Evolutionary conservation across 306 rosid species (phyloP).

Genomic region (Quercus aquifolioides): DNA sequence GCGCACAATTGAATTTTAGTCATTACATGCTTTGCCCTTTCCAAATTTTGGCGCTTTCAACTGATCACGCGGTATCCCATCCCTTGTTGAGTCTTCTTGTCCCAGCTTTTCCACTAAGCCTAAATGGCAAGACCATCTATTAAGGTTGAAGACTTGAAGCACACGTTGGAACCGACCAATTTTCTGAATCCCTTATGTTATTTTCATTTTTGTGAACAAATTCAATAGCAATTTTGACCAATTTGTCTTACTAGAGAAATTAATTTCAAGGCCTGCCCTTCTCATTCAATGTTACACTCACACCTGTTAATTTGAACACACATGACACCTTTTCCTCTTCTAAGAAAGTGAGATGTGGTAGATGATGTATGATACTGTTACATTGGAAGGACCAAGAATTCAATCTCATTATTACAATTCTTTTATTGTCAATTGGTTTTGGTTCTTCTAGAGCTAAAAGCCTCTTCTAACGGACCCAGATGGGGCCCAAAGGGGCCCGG

Average conservation of each 20-base stretch:
- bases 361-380: constrained; percentile 1
- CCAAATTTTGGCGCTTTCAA: no score
- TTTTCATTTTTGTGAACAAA: background rate
- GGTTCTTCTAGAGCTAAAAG: background rate
- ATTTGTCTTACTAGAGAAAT: background rate
- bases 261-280: no score
- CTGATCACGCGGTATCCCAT: no score
- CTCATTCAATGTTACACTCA: background rate
- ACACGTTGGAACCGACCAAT: background rate
- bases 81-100: no score
- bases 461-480: background rate
- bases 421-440: background rate
- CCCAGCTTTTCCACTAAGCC: no score
- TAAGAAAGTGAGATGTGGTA: background rate
- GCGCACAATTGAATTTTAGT: no score
- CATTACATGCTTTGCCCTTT: no score
- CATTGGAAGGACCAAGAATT: constrained; percentile 8
- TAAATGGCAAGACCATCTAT: no score
- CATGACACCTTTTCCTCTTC: no score
- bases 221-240: background rate
- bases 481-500: no score
- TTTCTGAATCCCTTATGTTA: background rate
- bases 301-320: background rate
- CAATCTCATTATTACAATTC: constrained; percentile 11
- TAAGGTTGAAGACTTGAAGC: background rate